phyloP scores from a whole-genome alignment of 1,284 basidiomycete genomes.

The Irpex rosettiformis region DNA sequence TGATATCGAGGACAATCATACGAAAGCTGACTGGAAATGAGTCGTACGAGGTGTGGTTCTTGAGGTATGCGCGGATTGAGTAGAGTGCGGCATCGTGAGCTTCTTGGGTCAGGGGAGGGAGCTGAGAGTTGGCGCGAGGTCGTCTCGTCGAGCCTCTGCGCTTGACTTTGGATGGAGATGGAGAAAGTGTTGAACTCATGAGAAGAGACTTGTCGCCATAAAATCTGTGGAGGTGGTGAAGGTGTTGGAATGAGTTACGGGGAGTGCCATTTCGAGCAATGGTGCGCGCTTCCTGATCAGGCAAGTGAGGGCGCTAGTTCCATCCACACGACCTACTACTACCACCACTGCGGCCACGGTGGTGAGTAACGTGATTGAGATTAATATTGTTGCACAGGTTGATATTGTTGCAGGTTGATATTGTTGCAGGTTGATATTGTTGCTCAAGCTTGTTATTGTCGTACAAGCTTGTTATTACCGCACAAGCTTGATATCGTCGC shows the following conservation, averaged over 20 bases:
- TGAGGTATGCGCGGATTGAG: slow-evolving; percentile 81
- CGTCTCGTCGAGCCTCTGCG: slow-evolving; percentile 42
- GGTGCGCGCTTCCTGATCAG: slow-evolving; percentile 1
- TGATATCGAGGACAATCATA: slow-evolving; percentile 94
- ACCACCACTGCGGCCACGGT: background rate
- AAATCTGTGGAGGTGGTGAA: background rate
- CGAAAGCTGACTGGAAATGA: slow-evolving; percentile 96
- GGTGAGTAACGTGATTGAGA: background rate
- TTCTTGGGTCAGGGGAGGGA: slow-evolving; percentile 56
- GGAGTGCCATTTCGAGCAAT: background rate
- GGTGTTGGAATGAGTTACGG: background rate
- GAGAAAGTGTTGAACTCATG: slow-evolving; percentile 40
- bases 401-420: too few species aligned
- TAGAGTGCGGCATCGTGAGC: slow-evolving; percentile 74
- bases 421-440: too few species aligned
- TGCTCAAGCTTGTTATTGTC: too few species aligned
- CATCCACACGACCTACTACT: background rate
- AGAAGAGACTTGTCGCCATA: slow-evolving; percentile 17
- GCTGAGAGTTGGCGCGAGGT: slow-evolving; percentile 55
- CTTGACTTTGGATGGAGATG: slow-evolving; percentile 33
- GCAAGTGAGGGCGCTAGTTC: background rate
- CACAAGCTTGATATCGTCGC: background rate
- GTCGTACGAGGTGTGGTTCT: slow-evolving; percentile 86
- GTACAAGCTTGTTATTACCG: too few species aligned
- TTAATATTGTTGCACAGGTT: too few species aligned